These are phyloP conservation scores for Oryza meridionalis DNA, from an alignment of 176 grass and related monocot genomes.

Conservation along the genomic window DNA sequence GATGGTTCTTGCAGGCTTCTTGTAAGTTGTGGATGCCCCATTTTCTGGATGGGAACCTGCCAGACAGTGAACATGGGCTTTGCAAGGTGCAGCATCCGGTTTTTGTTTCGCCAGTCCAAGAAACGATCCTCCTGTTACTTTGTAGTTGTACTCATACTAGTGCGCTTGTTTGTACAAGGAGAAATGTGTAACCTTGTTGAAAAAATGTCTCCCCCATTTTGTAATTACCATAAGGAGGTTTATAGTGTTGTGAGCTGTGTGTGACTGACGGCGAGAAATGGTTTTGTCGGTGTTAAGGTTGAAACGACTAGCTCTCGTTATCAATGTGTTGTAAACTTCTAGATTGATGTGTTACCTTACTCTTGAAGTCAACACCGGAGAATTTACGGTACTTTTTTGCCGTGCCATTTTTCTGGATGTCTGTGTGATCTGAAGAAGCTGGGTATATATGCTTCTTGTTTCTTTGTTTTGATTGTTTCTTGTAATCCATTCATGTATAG, in stretches of 20 bases:
- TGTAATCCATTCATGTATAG: neutral
- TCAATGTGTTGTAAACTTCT: slow-evolving; percentile 24
- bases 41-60: slow-evolving; percentile 12
- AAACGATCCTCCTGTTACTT: neutral
- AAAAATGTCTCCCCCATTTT: slow-evolving; percentile 38
- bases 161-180: slow-evolving; percentile 25
- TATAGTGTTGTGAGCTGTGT: neutral
- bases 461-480: neutral
- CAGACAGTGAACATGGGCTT: neutral
- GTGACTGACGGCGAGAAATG: neutral
- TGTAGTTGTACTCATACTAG: slow-evolving; percentile 7
- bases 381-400: slow-evolving; percentile 18
- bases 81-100: slow-evolving; percentile 8
- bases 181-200: slow-evolving; percentile 32
- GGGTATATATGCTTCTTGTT: neutral
- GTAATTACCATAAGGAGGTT: slow-evolving; percentile 29
- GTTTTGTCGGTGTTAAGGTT: neutral
- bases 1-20: slow-evolving; percentile 19
- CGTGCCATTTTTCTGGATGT: neutral
- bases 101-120: slow-evolving; percentile 29
- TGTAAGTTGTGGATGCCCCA: slow-evolving; percentile 12
- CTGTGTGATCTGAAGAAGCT: neutral
- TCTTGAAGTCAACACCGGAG: neutral
- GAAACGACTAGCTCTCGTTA: neutral
- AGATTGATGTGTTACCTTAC: slow-evolving; percentile 11